phyloP scores from a whole-genome alignment of 768 basidiomycete species.

The Naematelia aurantialba region DNA sequence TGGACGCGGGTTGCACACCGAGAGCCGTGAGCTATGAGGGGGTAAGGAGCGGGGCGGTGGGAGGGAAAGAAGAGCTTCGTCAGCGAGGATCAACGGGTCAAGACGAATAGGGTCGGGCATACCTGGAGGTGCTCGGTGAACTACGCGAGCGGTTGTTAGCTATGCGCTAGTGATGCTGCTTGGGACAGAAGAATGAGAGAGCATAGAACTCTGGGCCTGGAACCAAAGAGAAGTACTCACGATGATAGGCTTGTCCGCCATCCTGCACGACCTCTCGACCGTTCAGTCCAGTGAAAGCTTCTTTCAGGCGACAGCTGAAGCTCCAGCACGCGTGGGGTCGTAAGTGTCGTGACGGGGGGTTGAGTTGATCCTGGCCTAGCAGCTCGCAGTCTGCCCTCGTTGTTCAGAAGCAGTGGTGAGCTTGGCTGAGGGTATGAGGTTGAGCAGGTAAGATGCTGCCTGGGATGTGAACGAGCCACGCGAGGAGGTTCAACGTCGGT shows the following conservation, averaged over 20 bases:
- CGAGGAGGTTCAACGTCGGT: neutral
- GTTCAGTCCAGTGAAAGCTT: neutral
- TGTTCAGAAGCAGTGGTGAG: neutral
- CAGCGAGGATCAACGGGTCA: neutral
- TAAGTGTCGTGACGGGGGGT: neutral
- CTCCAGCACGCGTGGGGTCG: neutral
- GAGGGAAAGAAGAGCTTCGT: neutral
- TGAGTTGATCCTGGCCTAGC: conserved; percentile 1
- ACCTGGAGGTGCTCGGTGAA: conserved; percentile 54
- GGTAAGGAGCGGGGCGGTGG: conserved; percentile 58
- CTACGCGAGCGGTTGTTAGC: conserved; percentile 16
- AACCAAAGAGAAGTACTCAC: too few species aligned
- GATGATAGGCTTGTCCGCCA: conserved; percentile 51
- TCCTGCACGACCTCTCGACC: conserved; percentile 18
- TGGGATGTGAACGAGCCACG: neutral
- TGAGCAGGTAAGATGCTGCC: neutral
- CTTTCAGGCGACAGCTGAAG: neutral
- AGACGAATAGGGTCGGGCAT: conserved; percentile 7
- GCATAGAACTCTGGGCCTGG: too few species aligned
- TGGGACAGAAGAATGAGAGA: too few species aligned
- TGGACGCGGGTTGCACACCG: conserved; percentile 92
- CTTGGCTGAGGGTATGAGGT: neutral
- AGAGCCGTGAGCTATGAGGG: conserved; percentile 78
- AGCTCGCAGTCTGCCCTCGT: conserved; percentile 3
- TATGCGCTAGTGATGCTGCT: too few species aligned